Evolutionary conservation across 2,329 filamentous ascomycete species (phyloP).

Genomic region (Sclerotiophoma versabilis): DNA sequence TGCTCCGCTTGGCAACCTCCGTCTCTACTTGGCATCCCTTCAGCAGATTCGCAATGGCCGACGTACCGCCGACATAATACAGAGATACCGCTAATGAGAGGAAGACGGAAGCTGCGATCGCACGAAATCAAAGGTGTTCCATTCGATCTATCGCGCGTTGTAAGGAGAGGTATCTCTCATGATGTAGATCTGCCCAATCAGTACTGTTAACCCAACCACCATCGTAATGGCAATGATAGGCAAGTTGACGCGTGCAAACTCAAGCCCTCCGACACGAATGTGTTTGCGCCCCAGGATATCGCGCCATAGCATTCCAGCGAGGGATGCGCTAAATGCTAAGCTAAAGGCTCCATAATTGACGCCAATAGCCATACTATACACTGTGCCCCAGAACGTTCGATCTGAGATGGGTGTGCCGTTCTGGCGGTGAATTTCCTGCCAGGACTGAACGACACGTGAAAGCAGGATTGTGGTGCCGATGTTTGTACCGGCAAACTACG

Average conservation of each 20-base stretch:
- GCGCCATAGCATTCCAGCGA: conserved; percentile 75
- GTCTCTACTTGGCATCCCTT: too few species aligned
- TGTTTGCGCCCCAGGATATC: conserved; percentile 74
- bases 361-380: conserved; percentile 77
- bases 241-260: conserved; percentile 73
- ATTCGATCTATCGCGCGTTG: neutral
- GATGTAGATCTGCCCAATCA: conserved; percentile 71
- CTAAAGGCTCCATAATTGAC: conserved; percentile 80
- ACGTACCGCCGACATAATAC: too few species aligned
- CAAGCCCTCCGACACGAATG: conserved; percentile 67
- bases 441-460: conserved; percentile 72
- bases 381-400: conserved; percentile 74
- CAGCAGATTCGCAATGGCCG: too few species aligned
- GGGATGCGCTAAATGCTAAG: conserved; percentile 72
- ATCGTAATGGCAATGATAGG: conserved; percentile 75
- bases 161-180: conserved; percentile 54
- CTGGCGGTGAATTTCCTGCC: conserved; percentile 65
- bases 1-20: too few species aligned
- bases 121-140: neutral
- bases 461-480: conserved; percentile 78
- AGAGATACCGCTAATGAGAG: too few species aligned
- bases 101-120: neutral
- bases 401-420: conserved; percentile 62
- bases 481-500: conserved; percentile 76
- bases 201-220: conserved; percentile 67